Evolutionary conservation across 441 rosid genomes (phyloP).

Genomic region (Pelargonium hybrid): DNA sequence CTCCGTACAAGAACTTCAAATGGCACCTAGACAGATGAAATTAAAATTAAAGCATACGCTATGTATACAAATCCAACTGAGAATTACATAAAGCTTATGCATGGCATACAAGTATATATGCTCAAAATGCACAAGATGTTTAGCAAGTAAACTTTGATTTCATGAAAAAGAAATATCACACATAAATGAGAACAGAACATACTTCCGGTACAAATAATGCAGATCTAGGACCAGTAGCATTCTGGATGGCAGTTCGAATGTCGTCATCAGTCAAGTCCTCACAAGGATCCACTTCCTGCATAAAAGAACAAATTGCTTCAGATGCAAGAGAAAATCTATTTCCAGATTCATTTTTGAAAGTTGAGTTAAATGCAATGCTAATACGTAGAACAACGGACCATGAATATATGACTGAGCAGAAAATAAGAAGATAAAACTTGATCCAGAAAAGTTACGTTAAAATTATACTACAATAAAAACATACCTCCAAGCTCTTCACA

Average conservation of each 20-base stretch:
- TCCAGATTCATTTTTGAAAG: neutral
- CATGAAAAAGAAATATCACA: neutral
- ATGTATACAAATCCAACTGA: too few relatives aligned
- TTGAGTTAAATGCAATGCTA: neutral
- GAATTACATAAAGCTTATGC: too few relatives aligned
- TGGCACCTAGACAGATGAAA: slow-evolving; percentile 50
- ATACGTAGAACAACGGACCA: neutral
- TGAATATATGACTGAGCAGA: neutral
- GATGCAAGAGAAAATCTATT: neutral
- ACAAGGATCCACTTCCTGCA: slow-evolving; percentile 91
- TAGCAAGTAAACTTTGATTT: neutral
- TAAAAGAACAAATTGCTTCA: slow-evolving; percentile 8
- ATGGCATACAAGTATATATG: neutral
- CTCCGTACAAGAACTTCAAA: slow-evolving; percentile 92
- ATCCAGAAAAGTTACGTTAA: too few relatives aligned
- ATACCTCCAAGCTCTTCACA: slow-evolving; percentile 78
- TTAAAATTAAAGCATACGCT: neutral
- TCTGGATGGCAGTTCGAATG: slow-evolving; percentile 89
- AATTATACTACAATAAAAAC: slow-evolving; percentile 1
- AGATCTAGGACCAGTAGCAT: slow-evolving; percentile 89
- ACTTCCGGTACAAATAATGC: slow-evolving; percentile 90
- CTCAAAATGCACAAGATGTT: neutral
- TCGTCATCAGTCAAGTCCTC: slow-evolving; percentile 88
- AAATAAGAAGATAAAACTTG: neutral
- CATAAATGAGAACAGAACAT: slow-evolving; percentile 21